Evolutionary conservation across 768 basidiomycete genomes (phyloP).

Genomic region (Mycena belliarum): DNA sequence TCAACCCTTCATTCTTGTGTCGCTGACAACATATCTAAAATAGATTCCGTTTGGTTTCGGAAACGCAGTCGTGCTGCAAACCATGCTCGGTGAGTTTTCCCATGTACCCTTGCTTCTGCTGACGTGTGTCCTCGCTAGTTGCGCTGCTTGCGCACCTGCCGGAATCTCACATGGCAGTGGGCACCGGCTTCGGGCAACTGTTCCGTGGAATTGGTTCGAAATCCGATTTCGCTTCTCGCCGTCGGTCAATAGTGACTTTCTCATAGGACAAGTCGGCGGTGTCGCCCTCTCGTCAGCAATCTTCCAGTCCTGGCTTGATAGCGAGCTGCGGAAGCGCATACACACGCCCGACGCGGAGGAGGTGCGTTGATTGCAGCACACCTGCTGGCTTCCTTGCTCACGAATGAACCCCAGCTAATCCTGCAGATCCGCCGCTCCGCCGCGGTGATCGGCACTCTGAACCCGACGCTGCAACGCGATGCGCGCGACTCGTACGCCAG

Average conservation of each 20-base stretch:
- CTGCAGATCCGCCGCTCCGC: conserved; percentile 62
- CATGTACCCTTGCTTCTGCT: conserved; percentile 15
- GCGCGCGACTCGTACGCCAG: conserved; percentile 64
- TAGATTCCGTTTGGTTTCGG: conserved; percentile 67
- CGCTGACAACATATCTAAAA: background rate
- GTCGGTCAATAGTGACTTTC: background rate
- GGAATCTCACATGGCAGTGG: conserved; percentile 67
- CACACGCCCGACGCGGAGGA: conserved; percentile 15
- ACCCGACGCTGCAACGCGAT: conserved; percentile 48
- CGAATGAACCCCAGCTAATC: conserved; percentile 48
- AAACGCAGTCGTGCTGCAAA: conserved; percentile 66
- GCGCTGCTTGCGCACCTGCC: conserved; percentile 54
- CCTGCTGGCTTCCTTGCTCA: conserved; percentile 49
- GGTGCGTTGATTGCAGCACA: conserved; percentile 19
- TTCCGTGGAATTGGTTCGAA: conserved; percentile 63
- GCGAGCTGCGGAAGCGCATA: conserved; percentile 55
- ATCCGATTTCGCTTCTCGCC: conserved; percentile 12
- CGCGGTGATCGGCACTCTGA: conserved; percentile 51
- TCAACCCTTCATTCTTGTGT: too few species aligned
- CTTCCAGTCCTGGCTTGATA: conserved; percentile 60
- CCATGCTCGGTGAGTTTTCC: conserved; percentile 49
- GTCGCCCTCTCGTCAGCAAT: conserved; percentile 69
- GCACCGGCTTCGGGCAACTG: conserved; percentile 68
- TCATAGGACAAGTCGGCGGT: conserved; percentile 67
- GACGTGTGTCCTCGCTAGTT: background rate